A percentile compares a stretch with the other conserved stretches of the same genome.
Evolutionary conservation across 805 yeast species (phyloP).

Genomic region (Ogataea allantospora): DNA sequence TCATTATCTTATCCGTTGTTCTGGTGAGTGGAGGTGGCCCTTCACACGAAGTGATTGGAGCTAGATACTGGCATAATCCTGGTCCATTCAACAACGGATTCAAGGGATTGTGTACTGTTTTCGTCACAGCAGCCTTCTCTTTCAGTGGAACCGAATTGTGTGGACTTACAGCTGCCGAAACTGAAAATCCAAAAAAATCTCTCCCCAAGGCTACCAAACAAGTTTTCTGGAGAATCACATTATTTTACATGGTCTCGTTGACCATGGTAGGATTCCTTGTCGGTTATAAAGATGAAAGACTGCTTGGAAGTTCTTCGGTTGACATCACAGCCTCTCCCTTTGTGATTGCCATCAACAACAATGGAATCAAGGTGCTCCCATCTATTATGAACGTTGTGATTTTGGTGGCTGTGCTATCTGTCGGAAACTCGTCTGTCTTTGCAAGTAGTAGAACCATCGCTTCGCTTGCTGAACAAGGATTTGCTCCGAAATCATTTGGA

Average conservation of each 20-base stretch:
- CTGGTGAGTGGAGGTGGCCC: conserved; percentile 60
- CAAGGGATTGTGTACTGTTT: conserved; percentile 58
- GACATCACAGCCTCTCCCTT: conserved; percentile 70
- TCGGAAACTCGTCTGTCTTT: conserved; percentile 70
- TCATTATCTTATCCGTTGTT: conserved; percentile 49
- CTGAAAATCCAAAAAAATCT: conserved; percentile 51
- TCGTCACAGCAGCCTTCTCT: conserved; percentile 56
- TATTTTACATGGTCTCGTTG: conserved; percentile 51
- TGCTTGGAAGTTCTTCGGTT: conserved; percentile 46
- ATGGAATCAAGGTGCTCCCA: conserved; percentile 62
- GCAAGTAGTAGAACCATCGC: conserved; percentile 71
- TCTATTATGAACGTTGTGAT: conserved; percentile 72
- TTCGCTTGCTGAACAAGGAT: conserved; percentile 66
- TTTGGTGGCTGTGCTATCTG: conserved; percentile 66
- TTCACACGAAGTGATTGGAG: conserved; percentile 52
- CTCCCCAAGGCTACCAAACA: conserved; percentile 59
- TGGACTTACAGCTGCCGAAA: conserved; percentile 61
- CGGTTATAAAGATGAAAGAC: conserved; percentile 47
- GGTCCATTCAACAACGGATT: conserved; percentile 48
- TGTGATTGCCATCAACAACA: conserved; percentile 64
- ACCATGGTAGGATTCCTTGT: conserved; percentile 54
- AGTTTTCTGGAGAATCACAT: conserved; percentile 53
- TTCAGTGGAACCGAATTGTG: conserved; percentile 60
- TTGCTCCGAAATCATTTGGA: conserved; percentile 58
- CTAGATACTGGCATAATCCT: conserved; percentile 53